These are phyloP conservation scores for Kwoniella bestiolae DNA, from an alignment of 768 basidiomycete genomes.

Conservation along the genomic window DNA sequence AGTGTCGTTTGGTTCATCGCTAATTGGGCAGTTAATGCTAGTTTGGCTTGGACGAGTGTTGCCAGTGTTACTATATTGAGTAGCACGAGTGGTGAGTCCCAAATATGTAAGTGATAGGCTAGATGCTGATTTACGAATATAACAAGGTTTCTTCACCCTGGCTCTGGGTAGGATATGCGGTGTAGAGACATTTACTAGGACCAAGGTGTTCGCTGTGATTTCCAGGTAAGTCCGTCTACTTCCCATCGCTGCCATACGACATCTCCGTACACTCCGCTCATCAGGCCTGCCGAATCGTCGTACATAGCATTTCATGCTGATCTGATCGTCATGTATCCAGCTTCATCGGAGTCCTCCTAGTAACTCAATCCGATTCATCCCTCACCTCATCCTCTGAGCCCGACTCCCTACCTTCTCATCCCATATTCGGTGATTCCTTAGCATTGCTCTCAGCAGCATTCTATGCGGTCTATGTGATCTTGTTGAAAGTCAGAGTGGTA, in stretches of 20 bases:
- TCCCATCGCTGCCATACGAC: no score
- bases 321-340: no score
- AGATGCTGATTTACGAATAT: constrained; percentile 68
- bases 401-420: constrained; percentile 51
- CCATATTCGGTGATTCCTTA: constrained; percentile 75
- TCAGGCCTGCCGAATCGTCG: no score
- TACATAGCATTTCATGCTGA: no score
- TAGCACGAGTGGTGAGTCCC: constrained; percentile 77
- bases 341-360: constrained; percentile 79
- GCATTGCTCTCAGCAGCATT: constrained; percentile 84
- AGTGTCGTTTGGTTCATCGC: constrained; percentile 89
- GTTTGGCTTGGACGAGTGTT: constrained; percentile 87
- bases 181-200: constrained; percentile 74
- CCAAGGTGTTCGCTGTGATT: constrained; percentile 76
- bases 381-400: constrained; percentile 43
- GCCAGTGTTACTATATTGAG: constrained; percentile 89
- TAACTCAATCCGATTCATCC: constrained; percentile 81
- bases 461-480: constrained; percentile 84
- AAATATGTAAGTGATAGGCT: constrained; percentile 66
- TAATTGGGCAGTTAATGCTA: constrained; percentile 86
- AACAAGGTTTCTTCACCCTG: constrained; percentile 87
- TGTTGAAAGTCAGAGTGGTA: constrained; percentile 84
- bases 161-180: constrained; percentile 77
- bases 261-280: no score
- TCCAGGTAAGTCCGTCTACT: constrained; percentile 78